Conservation (phyloP, 352 stramenopile genomes). For the Globisporangium sylvaticum region DNA sequence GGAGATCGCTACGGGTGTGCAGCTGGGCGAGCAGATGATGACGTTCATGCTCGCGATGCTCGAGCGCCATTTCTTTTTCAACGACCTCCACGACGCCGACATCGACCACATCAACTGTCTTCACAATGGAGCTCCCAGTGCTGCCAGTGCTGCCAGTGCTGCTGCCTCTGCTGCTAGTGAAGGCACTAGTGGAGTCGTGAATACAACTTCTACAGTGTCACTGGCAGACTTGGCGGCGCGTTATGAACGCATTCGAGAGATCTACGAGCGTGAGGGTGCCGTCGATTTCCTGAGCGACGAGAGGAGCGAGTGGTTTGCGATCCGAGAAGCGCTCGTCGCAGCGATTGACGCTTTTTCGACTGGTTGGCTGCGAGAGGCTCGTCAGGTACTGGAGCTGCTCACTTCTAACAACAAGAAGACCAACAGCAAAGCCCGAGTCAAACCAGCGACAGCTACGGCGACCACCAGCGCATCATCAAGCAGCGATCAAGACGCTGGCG, state of each 20-base stretch:
- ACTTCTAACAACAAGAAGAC: not conserved
- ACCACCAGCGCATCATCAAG: not conserved
- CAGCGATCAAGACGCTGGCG: constrained; percentile 12
- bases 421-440: not conserved
- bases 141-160: too few relatives aligned
- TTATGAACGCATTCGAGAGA: constrained; percentile 69
- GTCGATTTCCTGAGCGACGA: constrained; percentile 71
- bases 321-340: constrained; percentile 55
- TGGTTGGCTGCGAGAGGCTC: constrained; percentile 60
- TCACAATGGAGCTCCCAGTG: not conserved
- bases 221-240: constrained; percentile 16
- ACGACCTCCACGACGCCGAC: constrained; percentile 66
- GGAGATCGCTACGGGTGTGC: constrained; percentile 51
- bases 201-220: not conserved
- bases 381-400: constrained; percentile 57
- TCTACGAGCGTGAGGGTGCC: constrained; percentile 59
- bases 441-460: not conserved
- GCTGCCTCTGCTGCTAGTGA: not conserved
- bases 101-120: constrained; percentile 58
- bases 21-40: constrained; percentile 83
- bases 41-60: constrained; percentile 74
- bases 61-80: constrained; percentile 85
- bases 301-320: constrained; percentile 66
- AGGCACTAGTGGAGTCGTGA: not conserved
- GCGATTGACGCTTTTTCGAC: constrained; percentile 73